A percentile compares a stretch with the other conserved stretches of the same genome.
Evolutionary conservation across 1,284 basidiomycete genomes (phyloP).

Genomic region (Neolentinus lepideus): DNA sequence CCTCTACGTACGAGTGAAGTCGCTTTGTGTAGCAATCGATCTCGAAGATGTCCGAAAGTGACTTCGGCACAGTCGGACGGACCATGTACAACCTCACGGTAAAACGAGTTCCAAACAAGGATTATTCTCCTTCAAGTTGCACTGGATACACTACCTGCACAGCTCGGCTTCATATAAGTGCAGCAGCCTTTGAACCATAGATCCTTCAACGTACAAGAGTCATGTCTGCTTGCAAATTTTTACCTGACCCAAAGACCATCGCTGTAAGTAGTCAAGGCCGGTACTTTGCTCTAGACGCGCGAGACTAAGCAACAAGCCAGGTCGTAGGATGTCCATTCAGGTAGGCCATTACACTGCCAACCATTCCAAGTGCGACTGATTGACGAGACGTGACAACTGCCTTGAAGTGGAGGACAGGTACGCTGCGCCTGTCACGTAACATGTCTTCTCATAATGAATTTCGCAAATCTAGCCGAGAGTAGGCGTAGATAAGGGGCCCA

Average conservation of each 20-base stretch:
- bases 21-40: no score
- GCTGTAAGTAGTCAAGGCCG: slow-evolving; percentile 38
- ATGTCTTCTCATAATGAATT: slow-evolving; percentile 4
- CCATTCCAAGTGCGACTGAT: slow-evolving; percentile 3
- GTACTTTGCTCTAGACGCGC: neutral
- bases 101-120: no score
- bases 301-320: slow-evolving; percentile 22
- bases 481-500: slow-evolving; percentile 90
- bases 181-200: neutral
- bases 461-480: slow-evolving; percentile 44
- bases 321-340: slow-evolving; percentile 74
- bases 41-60: no score
- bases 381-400: neutral
- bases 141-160: no score
- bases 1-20: no score
- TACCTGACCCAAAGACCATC: slow-evolving; percentile 61
- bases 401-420: slow-evolving; percentile 50
- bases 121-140: no score
- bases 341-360: slow-evolving; percentile 26
- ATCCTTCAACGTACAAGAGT: neutral
- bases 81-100: no score
- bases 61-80: no score
- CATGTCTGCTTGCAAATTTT: slow-evolving; percentile 36
- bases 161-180: neutral
- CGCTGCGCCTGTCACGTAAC: slow-evolving; percentile 8